Evolutionary conservation across 495 filamentous ascomycete species (phyloP).

Genomic region (Penicillium lagena): DNA sequence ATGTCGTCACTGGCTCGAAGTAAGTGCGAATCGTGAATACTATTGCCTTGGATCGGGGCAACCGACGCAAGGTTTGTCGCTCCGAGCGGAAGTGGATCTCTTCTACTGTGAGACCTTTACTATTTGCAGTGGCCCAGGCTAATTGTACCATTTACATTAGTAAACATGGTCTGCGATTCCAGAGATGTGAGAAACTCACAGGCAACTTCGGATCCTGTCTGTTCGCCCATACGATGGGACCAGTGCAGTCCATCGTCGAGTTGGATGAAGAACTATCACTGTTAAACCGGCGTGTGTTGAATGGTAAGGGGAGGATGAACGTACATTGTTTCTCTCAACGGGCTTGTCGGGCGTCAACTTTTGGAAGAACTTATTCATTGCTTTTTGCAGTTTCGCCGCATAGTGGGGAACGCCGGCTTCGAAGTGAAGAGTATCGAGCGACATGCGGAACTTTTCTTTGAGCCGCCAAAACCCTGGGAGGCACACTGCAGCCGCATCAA

Average conservation of each 20-base stretch:
- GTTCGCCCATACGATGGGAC: conserved; percentile 59
- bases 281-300: background rate
- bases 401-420: conserved; percentile 68
- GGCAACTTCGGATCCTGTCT: conserved; percentile 52
- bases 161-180: background rate
- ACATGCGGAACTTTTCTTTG: conserved; percentile 69
- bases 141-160: too few species aligned
- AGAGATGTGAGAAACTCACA: conserved; percentile 36
- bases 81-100: conserved; percentile 57
- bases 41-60: conserved; percentile 60
- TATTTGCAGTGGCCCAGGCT: conserved; percentile 11
- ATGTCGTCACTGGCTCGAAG: conserved; percentile 53
- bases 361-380: conserved; percentile 62
- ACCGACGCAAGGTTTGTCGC: conserved; percentile 58
- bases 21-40: conserved; percentile 66
- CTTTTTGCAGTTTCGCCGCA: conserved; percentile 62
- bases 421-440: conserved; percentile 64
- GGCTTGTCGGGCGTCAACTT: conserved; percentile 50
- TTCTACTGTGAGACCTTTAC: conserved; percentile 3
- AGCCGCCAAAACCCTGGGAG: conserved; percentile 73
- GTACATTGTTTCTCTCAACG: conserved; percentile 44
- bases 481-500: conserved; percentile 63
- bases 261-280: conserved; percentile 53
- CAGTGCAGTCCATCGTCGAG: conserved; percentile 59
- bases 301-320: background rate